Evolutionary conservation across 2,329 filamentous ascomycete genomes (phyloP), one percentile per base, ranked within the genome.

Genomic region (Pyrenochaeta sp.): DNA sequence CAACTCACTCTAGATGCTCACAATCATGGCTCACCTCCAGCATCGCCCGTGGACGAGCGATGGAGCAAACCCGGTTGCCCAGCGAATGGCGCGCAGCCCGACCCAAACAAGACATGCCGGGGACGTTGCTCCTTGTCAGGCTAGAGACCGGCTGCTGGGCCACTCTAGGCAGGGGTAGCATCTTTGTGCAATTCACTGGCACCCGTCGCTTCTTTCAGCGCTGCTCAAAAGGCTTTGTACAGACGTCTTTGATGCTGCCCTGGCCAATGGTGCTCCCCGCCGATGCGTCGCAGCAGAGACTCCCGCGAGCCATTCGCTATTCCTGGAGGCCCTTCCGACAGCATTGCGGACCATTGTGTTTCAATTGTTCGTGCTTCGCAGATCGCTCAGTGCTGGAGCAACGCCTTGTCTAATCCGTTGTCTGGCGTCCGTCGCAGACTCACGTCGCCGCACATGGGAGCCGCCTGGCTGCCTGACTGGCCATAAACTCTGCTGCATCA

Each of bases 261-360:
- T 27, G 17, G 34, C 29, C 28, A 11, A 39, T 27, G 41, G 24
- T 29, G 15, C 35, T 38, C 35, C 17, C 10, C 36, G 24, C 39
- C 32, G 31, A 32, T 35, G 40, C 13, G 31, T 37, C 48, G 51
- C 43, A 48, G 29, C 37, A 51, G 49, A 45, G 47, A 57, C 52
- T 34, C 21, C 23, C 49, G 39, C 44, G 41, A 20, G 29, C 46
- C 31, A 37, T 39, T 48, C 50, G 22, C 47, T 48, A 45, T 51
- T 43, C 38, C 45, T 45, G 46, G 40, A 47, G 32, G 21, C 24
- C 13, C 37, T 42, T 48, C 39, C 42, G 42, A 37, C 43, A 41
- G 14, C 40, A 41, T 13, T 22, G 3, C 8, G 20, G 30, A 11
- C 13, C 7, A n/a, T 34, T 10, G 40, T 44, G 51, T 51, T 55